phyloP scores from a whole-genome alignment of 2,329 filamentous ascomycete genomes.

The Purpureocillium lavendulum region DNA sequence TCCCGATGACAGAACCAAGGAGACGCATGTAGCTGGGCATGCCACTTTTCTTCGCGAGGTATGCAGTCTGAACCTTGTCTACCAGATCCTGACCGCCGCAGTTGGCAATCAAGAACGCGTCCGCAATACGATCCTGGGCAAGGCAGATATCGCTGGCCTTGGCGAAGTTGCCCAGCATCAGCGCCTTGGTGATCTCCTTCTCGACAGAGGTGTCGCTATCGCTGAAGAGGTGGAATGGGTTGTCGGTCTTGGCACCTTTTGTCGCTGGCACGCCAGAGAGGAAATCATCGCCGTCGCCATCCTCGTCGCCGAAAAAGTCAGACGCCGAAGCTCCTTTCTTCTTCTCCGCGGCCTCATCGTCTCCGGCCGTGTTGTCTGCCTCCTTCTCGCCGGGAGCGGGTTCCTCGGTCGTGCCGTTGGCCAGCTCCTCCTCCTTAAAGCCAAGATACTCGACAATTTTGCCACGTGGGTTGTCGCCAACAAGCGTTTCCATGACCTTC shows the following conservation, averaged over 20 bases:
- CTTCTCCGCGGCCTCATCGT: conserved; percentile 28
- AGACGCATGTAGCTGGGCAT: conserved; percentile 88
- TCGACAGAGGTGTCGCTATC: conserved; percentile 80
- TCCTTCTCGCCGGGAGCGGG: conserved; percentile 15
- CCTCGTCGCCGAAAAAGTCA: conserved; percentile 67
- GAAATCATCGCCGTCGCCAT: conserved; percentile 73
- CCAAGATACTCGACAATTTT: conserved; percentile 84
- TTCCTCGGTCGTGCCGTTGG: conserved; percentile 31
- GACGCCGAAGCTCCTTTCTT: conserved; percentile 62
- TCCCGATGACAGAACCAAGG: conserved; percentile 83
- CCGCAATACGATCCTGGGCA: conserved; percentile 81
- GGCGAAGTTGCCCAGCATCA: conserved; percentile 87
- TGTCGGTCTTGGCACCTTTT: conserved; percentile 87
- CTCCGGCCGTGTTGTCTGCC: conserved; percentile 20
- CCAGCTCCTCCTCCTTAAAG: conserved; percentile 57
- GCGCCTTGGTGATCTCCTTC: conserved; percentile 74
- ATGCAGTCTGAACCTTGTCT: conserved; percentile 86
- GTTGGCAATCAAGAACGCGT: conserved; percentile 97
- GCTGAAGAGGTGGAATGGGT: conserved; percentile 83
- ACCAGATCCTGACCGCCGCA: conserved; percentile 90
- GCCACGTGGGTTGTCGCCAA: conserved; percentile 76
- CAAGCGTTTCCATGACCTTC: conserved; percentile 85
- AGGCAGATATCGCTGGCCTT: conserved; percentile 84
- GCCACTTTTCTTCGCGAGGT: conserved; percentile 73
- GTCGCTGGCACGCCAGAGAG: conserved; percentile 75